Evolutionary conservation across 192 early-diverging fungal genomes (phyloP).

Genomic region (Lunasporangiospora selenospora): DNA sequence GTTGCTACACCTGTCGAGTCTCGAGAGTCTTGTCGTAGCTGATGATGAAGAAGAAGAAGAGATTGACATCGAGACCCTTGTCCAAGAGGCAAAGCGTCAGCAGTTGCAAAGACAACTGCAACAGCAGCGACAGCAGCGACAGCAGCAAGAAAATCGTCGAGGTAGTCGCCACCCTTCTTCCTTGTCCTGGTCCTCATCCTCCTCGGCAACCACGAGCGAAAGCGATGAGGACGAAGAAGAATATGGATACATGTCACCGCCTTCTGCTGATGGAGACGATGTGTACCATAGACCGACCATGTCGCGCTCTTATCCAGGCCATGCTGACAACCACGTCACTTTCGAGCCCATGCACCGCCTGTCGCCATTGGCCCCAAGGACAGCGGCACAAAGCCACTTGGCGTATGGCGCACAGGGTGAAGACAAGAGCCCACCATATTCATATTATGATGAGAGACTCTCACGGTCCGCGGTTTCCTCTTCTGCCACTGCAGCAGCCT

Average conservation of each 20-base stretch:
- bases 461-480: too few relatives aligned
- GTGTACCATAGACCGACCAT: slow-evolving; percentile 4
- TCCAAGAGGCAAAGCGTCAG: neutral
- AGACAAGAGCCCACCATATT: too few relatives aligned
- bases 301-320: slow-evolving; percentile 13
- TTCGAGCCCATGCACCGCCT: too few relatives aligned
- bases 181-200: too few relatives aligned
- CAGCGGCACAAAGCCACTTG: too few relatives aligned
- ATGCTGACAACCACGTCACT: too few relatives aligned
- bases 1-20: slow-evolving; percentile 31
- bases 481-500: neutral
- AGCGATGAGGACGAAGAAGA: slow-evolving; percentile 11
- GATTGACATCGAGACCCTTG: slow-evolving; percentile 4
- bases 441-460: too few relatives aligned
- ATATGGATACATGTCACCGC: neutral
- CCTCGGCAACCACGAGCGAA: neutral
- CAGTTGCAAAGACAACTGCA: neutral
- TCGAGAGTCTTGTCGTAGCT: slow-evolving; percentile 34
- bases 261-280: neutral
- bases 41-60: slow-evolving; percentile 28
- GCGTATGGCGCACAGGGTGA: too few relatives aligned
- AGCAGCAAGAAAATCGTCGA: too few relatives aligned
- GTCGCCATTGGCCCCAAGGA: too few relatives aligned
- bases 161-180: too few relatives aligned
- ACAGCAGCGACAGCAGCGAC: too few relatives aligned